Percentiles rank a stretch among this genome's conserved stretches.
Conservation (phyloP, 371 early-diverging fungal genomes). For the Apophysomyces ossiformis region DNA sequence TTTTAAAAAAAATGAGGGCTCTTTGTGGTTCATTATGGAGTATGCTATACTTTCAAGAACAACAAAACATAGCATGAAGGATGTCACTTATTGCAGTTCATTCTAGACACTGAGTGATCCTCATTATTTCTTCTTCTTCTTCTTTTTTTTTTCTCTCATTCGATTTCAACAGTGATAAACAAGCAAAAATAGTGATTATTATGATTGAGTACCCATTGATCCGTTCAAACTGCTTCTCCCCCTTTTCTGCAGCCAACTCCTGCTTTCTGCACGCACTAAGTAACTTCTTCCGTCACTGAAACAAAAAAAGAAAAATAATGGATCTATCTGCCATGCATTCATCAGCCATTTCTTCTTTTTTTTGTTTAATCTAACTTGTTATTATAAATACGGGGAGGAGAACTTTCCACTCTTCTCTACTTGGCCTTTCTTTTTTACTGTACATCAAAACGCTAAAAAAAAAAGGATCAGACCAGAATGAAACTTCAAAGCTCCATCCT, state of each 20-base stretch:
- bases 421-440: not conserved
- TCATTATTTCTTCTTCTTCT: not conserved
- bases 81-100: too few species aligned
- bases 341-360: not conserved
- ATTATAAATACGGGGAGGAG: not conserved
- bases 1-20: too few species aligned
- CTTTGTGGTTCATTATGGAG: too few species aligned
- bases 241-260: slow-evolving; percentile 2
- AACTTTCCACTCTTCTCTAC: not conserved
- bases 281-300: not conserved
- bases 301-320: not conserved
- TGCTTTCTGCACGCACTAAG: slow-evolving; percentile 10
- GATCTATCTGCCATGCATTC: not conserved
- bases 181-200: not conserved
- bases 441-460: not conserved
- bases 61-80: too few species aligned
- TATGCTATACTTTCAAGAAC: too few species aligned
- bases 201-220: not conserved
- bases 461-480: not conserved
- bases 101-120: too few species aligned
- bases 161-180: too few species aligned
- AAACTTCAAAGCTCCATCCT: not conserved
- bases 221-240: not conserved
- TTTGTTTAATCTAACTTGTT: not conserved
- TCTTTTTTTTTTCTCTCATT: not conserved